Percentiles rank a stretch among this genome's conserved stretches.
Evolutionary conservation across 257 asterid species (phyloP).

Genomic region (Mitragyna speciosa): DNA sequence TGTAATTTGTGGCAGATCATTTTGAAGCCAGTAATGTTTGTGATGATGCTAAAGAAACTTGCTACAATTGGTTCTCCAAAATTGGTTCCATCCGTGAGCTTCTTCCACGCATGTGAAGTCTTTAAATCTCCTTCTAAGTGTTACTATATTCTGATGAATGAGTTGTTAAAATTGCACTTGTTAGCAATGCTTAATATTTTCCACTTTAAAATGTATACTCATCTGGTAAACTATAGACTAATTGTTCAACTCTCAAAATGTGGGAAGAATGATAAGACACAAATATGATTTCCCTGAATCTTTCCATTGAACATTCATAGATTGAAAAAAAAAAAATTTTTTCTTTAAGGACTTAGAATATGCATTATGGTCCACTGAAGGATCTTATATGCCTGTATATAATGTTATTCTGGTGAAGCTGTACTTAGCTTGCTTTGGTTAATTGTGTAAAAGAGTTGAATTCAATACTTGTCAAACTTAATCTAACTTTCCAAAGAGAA

Average conservation of each 20-base stretch:
- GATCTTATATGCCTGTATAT: neutral
- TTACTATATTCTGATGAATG: conserved; percentile 16
- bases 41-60: conserved; percentile 83
- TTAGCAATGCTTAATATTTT: neutral
- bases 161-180: neutral
- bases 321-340: too few species aligned
- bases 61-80: conserved; percentile 91
- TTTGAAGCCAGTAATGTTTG: conserved; percentile 51
- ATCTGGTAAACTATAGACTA: neutral
- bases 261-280: neutral
- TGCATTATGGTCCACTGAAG: too few species aligned
- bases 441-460: neutral
- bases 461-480: neutral
- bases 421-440: neutral
- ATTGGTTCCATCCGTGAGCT: conserved; percentile 71
- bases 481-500: neutral
- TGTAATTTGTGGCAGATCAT: conserved; percentile 49
- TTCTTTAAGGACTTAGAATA: too few species aligned
- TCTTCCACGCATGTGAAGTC: conserved; percentile 85
- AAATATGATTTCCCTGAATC: neutral
- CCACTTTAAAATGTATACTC: neutral
- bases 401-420: neutral
- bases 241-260: neutral
- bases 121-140: conserved; percentile 23
- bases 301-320: neutral